These are phyloP conservation scores for Microdochium nivale DNA, from an alignment of 2,329 filamentous ascomycete genomes.

Conservation along the genomic window DNA sequence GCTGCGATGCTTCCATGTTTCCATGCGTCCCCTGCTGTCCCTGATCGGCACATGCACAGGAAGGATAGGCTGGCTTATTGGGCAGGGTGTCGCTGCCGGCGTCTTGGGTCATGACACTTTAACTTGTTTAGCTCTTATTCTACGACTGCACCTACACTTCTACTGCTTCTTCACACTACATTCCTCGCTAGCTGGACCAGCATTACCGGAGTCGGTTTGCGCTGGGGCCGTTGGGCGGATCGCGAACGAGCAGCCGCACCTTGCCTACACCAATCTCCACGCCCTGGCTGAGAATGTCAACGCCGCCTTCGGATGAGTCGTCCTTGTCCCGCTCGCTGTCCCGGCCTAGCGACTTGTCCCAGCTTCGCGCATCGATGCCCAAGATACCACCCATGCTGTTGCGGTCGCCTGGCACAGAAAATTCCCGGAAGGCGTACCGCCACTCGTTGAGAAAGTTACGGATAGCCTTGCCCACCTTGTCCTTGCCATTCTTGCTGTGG, in stretches of 20 bases:
- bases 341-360: slow-evolving; percentile 50
- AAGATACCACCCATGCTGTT: slow-evolving; percentile 71
- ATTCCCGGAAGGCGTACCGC: slow-evolving; percentile 93
- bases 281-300: slow-evolving; percentile 55
- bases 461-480: slow-evolving; percentile 94
- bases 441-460: slow-evolving; percentile 88
- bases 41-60: no score
- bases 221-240: slow-evolving; percentile 48
- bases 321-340: slow-evolving; percentile 30
- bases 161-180: slow-evolving; percentile 1
- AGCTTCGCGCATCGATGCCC: slow-evolving; percentile 59
- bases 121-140: neutral
- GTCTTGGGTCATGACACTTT: neutral
- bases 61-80: no score
- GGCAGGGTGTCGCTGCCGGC: neutral
- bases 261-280: slow-evolving; percentile 61
- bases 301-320: slow-evolving; percentile 29
- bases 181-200: slow-evolving; percentile 6
- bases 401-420: slow-evolving; percentile 89
- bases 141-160: neutral
- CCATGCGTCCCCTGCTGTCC: no score
- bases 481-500: slow-evolving; percentile 97
- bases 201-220: slow-evolving; percentile 33
- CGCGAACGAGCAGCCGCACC: slow-evolving; percentile 55
- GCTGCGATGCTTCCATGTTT: no score